Conservation (phyloP, 495 filamentous ascomycete species). For the Xylaria venustula region DNA sequence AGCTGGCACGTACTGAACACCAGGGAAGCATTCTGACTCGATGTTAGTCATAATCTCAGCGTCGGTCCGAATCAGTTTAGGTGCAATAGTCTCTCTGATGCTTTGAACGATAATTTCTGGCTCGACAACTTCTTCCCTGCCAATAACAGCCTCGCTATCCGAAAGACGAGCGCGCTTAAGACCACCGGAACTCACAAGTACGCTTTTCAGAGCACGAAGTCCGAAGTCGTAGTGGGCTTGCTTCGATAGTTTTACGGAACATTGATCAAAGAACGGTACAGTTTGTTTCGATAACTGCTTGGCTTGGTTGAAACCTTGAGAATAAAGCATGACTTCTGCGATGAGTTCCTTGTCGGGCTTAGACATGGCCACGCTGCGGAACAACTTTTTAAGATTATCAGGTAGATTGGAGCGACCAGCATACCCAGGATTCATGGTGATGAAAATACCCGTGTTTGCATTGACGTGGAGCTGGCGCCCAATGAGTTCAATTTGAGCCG, state of each 20-base stretch:
- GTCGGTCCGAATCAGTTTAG: slow-evolving; percentile 89
- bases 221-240: slow-evolving; percentile 99
- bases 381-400: slow-evolving; percentile 98
- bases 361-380: slow-evolving; percentile 98
- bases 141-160: slow-evolving; percentile 50
- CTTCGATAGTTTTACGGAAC: slow-evolving; percentile 75
- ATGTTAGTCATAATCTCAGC: slow-evolving; percentile 84
- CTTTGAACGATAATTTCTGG: slow-evolving; percentile 99
- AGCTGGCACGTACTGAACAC: slow-evolving; percentile 88
- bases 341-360: slow-evolving; percentile 99
- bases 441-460: slow-evolving; percentile 94
- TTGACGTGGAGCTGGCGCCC: slow-evolving; percentile 86
- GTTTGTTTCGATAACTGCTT: slow-evolving; percentile 90
- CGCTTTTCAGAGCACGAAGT: slow-evolving; percentile 94
- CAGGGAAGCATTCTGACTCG: slow-evolving; percentile 84
- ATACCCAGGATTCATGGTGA: slow-evolving; percentile 99
- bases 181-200: slow-evolving; percentile 93
- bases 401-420: slow-evolving; percentile 96
- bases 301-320: slow-evolving; percentile 95
- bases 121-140: slow-evolving; percentile 75
- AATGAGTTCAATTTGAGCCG: slow-evolving; percentile 87
- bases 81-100: slow-evolving; percentile 95
- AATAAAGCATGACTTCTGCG: slow-evolving; percentile 99
- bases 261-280: slow-evolving; percentile 96
- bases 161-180: slow-evolving; percentile 83